Base-by-base conservation (phyloP, 805 yeast genomes). In the Candida morakotiae region DNA sequence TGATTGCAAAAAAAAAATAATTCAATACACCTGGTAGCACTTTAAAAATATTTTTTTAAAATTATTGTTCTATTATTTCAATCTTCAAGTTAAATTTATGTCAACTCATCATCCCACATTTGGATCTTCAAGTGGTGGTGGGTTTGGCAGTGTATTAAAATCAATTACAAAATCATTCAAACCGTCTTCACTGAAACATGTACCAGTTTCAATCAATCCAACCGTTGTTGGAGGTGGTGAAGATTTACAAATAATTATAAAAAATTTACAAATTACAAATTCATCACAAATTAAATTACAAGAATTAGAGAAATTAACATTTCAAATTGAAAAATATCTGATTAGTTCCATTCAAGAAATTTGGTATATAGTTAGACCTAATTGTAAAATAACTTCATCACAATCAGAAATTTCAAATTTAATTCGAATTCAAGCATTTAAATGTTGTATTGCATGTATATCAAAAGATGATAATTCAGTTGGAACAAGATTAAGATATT, bases 361-460 rank as follows among this genome's bases (percentile, higher is more conserved):
- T 1, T 87, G 96, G 96, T 77, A 81, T 53, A 60, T 79, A 35
- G 81, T 83, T 0, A 63, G 74, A 41, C 75, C 71, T 35, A 57
- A 81, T 53, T 67, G 84, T 35, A 62, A 62, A 5, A 59, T 81
- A 19, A 39, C 47, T 5, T 55, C 51, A 25, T 40, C 60, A 3
- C 19, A 16, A 13, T 38, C 48, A 15, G n/a, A n/a, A n/a, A n/a
- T n/a, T n/a, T n/a, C n/a, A n/a, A n/a, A n/a, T n/a, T n/a, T n/a
- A n/a, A 50, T 56, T 13, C 44, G 73, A 40, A 58, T 71, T 22
- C 71, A 73, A 1, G 79, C 81, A 0, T 55, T 85, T 23, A 55
- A 65, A 13, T 60, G 87, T 17, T 55, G 85, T 49, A 51, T 58
- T 5, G 65, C 68, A 35, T 83, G 95, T 55, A 76, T 83, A 7